These are phyloP conservation scores for Peronospora tabacina DNA, from an alignment of 352 stramenopile genomes.

Conservation along the genomic window DNA sequence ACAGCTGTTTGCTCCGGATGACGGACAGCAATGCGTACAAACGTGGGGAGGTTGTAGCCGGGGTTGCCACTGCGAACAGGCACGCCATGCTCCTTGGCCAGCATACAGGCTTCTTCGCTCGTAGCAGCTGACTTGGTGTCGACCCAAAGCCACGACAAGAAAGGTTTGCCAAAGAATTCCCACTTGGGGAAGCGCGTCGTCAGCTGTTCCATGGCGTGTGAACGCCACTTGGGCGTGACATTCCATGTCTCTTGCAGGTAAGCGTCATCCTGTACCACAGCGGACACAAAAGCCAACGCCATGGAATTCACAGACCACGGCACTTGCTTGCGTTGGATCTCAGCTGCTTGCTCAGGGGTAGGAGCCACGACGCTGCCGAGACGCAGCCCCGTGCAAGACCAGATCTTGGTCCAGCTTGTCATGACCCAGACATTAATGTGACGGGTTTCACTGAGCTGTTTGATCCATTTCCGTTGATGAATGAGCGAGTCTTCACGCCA, in stretches of 20 bases:
- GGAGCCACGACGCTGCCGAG: slow-evolving; percentile 85
- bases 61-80: slow-evolving; percentile 81
- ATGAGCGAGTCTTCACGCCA: slow-evolving; percentile 86
- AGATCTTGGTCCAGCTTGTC: slow-evolving; percentile 90
- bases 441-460: slow-evolving; percentile 59
- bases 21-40: slow-evolving; percentile 78
- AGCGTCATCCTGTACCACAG: slow-evolving; percentile 67
- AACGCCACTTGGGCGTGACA: slow-evolving; percentile 74
- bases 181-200: slow-evolving; percentile 55
- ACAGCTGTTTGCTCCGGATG: slow-evolving; percentile 56
- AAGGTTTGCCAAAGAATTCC: slow-evolving; percentile 59
- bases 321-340: slow-evolving; percentile 88
- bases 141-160: slow-evolving; percentile 86
- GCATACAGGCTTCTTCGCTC: slow-evolving; percentile 47
- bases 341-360: slow-evolving; percentile 58
- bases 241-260: slow-evolving; percentile 83
- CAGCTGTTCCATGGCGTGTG: slow-evolving; percentile 45
- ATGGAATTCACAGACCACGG: slow-evolving; percentile 90
- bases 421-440: slow-evolving; percentile 88
- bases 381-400: slow-evolving; percentile 85
- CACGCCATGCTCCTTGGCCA: slow-evolving; percentile 79
- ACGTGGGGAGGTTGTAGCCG: slow-evolving; percentile 84
- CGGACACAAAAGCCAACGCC: slow-evolving; percentile 79
- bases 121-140: slow-evolving; percentile 64
- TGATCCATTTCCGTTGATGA: slow-evolving; percentile 78